phyloP scores from a whole-genome alignment of 2,329 filamentous ascomycete species.

The Apiospora sp. region DNA sequence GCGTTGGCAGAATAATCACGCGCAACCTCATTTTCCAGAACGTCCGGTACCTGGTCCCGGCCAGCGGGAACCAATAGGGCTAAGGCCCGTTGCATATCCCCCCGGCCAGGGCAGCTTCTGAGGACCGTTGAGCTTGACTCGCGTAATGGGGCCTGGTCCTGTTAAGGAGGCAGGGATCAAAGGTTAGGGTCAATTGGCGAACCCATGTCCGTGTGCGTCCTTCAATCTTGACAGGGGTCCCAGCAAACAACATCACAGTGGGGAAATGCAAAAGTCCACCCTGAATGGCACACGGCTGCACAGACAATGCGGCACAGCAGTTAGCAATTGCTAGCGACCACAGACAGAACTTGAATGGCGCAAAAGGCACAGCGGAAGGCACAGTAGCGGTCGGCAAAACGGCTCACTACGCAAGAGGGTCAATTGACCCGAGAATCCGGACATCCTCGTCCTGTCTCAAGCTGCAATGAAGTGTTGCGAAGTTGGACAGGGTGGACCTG shows the following conservation, averaged over 20 bases:
- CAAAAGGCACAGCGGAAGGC: neutral
- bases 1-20: neutral
- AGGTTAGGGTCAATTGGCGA: neutral
- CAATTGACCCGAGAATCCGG: neutral
- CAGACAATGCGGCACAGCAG: slow-evolving; percentile 4
- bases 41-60: neutral
- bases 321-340: neutral
- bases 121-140: neutral
- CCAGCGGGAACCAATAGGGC: slow-evolving; percentile 1
- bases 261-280: neutral
- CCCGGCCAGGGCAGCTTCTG: neutral
- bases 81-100: neutral
- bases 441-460: neutral
- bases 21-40: slow-evolving; percentile 11
- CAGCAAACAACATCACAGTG: neutral
- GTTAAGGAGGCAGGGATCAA: neutral
- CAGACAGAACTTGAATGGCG: neutral
- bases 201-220: slow-evolving; percentile 11
- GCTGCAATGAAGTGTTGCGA: neutral
- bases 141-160: neutral
- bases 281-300: neutral
- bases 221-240: slow-evolving; percentile 13
- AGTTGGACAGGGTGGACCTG: neutral
- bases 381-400: neutral
- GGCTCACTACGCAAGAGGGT: neutral